phyloP scores from a whole-genome alignment of 1,284 basidiomycete genomes.

The Xerocomus minutiporus region DNA sequence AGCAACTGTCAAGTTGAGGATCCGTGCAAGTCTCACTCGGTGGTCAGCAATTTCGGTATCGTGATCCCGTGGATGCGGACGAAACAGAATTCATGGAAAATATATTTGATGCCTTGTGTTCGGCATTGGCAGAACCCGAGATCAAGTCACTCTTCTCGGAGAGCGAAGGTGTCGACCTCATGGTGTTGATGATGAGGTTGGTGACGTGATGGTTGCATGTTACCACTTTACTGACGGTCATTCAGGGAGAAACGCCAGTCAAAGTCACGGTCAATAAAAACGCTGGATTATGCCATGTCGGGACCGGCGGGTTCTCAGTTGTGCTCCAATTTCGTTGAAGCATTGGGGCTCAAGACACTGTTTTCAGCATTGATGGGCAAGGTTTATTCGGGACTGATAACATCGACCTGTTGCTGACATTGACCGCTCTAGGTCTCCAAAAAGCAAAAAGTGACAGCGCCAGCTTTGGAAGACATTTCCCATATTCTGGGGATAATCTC shows the following conservation, averaged over 20 bases:
- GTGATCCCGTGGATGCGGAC: conserved; percentile 80
- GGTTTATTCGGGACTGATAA: conserved; percentile 39
- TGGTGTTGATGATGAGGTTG: conserved; percentile 94
- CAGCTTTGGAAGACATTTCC: conserved; percentile 76
- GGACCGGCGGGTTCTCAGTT: conserved; percentile 66
- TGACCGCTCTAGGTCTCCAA: conserved; percentile 43
- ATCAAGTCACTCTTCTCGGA: conserved; percentile 81
- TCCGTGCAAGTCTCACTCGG: conserved; percentile 16
- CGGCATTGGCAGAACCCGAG: conserved; percentile 67
- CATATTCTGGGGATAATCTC: conserved; percentile 87
- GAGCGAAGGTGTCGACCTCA: conserved; percentile 94
- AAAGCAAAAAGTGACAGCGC: conserved; percentile 55
- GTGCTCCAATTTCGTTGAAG: conserved; percentile 89
- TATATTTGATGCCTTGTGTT: conserved; percentile 85
- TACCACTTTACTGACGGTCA: conserved; percentile 10
- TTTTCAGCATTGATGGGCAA: conserved; percentile 94
- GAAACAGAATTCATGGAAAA: conserved; percentile 99
- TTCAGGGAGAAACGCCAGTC: conserved; percentile 78
- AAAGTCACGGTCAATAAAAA: conserved; percentile 81
- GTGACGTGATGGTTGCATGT: conserved; percentile 23
- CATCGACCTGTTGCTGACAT: conserved; percentile 3
- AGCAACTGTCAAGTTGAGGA: conserved; percentile 30
- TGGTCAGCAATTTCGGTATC: conserved; percentile 75
- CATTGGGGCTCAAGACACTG: conserved; percentile 80
- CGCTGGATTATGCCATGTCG: conserved; percentile 88